phyloP scores from a whole-genome alignment of 202 grass and related monocot species.

The Tripidium arundinaceum region DNA sequence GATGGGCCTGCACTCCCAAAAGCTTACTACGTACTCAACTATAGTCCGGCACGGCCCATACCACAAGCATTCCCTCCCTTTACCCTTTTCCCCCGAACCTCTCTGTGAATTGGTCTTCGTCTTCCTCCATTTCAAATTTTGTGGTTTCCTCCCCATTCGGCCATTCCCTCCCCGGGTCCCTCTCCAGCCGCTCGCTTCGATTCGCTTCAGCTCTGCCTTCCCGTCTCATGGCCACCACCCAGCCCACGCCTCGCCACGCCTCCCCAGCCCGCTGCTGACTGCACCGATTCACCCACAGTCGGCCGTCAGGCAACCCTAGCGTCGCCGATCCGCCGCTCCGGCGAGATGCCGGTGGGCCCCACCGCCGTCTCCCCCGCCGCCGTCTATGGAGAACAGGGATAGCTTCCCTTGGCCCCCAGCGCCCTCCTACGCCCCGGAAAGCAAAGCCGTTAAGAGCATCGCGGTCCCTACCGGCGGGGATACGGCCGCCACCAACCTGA shows the following conservation, averaged over 20 bases:
- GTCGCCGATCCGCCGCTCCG: constrained; percentile 20
- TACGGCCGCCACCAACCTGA: constrained; percentile 39
- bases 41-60: neutral
- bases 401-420: constrained; percentile 52
- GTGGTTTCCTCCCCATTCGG: constrained; percentile 10
- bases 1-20: neutral
- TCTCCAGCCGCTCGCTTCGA: constrained; percentile 2
- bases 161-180: neutral
- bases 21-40: neutral
- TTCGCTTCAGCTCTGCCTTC: constrained; percentile 18
- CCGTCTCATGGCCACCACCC: constrained; percentile 16
- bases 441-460: constrained; percentile 3
- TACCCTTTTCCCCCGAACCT: neutral
- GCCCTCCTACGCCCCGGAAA: neutral
- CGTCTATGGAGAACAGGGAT: constrained; percentile 72
- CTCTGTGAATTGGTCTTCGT: neutral
- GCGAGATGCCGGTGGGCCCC: constrained; percentile 47
- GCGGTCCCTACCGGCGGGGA: constrained; percentile 31
- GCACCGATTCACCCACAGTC: neutral
- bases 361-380: constrained; percentile 9
- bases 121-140: constrained; percentile 46
- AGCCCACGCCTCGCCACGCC: neutral
- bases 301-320: constrained; percentile 37
- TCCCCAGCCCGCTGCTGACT: neutral
- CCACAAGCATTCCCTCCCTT: neutral